Evolutionary conservation across 768 basidiomycete genomes (phyloP), one percentile per base, ranked within the genome.

Genomic region (Infundibulicybe gibba): DNA sequence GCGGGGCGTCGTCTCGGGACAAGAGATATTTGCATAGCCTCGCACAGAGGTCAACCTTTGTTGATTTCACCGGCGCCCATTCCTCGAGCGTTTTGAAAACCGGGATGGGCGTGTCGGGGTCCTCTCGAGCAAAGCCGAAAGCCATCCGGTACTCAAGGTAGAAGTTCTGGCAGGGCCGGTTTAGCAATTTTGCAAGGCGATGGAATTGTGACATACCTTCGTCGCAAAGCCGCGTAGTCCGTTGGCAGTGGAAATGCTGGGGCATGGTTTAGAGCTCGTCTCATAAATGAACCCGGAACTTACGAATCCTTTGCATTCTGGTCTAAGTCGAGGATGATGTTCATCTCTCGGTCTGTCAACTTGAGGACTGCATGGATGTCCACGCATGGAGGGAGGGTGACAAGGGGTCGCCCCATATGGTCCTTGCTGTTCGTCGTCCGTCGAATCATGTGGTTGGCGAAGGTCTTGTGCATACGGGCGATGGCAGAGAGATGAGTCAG

Each of bases 121-220:
- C 44, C 32, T 40, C 33, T 31, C 43, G 37, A 2, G 51, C 51
- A 31, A 41, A 52, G 5, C 35, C 44, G 17, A 53, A 40, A 8
- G 48, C 48, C 20, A 32, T 42, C 4, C 49, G 15, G 21, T 53
- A 49, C 31, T 49, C 52, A 2, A 49, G 35, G 15, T 49, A 53
- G 31, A 53, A 49, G 32, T 43, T 49, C 48, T 17, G 3, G 19
- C n/a, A 32, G 10, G 30, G 3, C 14, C 4, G 6, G 4, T 38
- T 38, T 3, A 38, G 35, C 15, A 15, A 14, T 15, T 5, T 17
- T 20, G 13, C 11, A 16, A 15, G 13, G 3, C n/a, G 33, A 30
- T 10, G 21, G 11, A 38, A 51, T 34, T 20, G 32, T 40, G 6
- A 34, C 34, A 3, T 43, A 43, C 13, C 38, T 34, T 15, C 17